phyloP scores from a whole-genome alignment of 2,329 filamentous ascomycete species.

The Trematosphaeria pertusa region DNA sequence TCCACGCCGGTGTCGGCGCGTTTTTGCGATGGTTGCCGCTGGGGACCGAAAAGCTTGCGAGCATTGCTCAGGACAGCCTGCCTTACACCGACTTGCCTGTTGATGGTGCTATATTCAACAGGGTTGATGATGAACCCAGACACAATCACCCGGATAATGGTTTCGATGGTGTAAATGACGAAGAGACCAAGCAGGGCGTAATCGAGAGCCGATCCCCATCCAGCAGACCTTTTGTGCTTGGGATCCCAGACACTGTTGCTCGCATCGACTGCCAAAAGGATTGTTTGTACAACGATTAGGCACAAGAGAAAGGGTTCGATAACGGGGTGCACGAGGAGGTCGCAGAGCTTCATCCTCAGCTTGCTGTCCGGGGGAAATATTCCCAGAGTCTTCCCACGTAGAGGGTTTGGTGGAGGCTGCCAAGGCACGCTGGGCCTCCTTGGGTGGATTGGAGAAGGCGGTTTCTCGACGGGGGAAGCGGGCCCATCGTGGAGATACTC shows the following conservation, averaged over 20 bases:
- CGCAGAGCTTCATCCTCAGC: slow-evolving; percentile 76
- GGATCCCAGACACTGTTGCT: slow-evolving; percentile 71
- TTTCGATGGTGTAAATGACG: slow-evolving; percentile 86
- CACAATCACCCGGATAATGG: slow-evolving; percentile 83
- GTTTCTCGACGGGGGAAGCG: slow-evolving; percentile 47
- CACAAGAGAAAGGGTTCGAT: slow-evolving; percentile 87
- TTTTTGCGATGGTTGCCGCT: slow-evolving; percentile 73
- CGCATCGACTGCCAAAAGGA: slow-evolving; percentile 87
- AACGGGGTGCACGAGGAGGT: slow-evolving; percentile 83
- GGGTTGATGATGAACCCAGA: slow-evolving; percentile 94
- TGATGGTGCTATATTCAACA: slow-evolving; percentile 88
- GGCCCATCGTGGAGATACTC: slow-evolving; percentile 55
- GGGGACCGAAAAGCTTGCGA: slow-evolving; percentile 79
- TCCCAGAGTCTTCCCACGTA: slow-evolving; percentile 85
- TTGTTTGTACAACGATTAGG: slow-evolving; percentile 85
- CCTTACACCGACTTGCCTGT: slow-evolving; percentile 75
- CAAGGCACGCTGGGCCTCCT: slow-evolving; percentile 50
- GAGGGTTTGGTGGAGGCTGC: slow-evolving; percentile 68
- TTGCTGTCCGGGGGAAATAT: slow-evolving; percentile 81
- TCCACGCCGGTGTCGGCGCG: slow-evolving; percentile 51
- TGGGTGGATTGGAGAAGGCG: slow-evolving; percentile 38
- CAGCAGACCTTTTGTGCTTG: slow-evolving; percentile 62
- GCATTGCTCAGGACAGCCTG: slow-evolving; percentile 79
- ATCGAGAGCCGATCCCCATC: slow-evolving; percentile 77
- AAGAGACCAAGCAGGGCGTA: slow-evolving; percentile 85